Evolutionary conservation across 352 stramenopile species (phyloP).

Genomic region (Globisporangium sylvaticum): DNA sequence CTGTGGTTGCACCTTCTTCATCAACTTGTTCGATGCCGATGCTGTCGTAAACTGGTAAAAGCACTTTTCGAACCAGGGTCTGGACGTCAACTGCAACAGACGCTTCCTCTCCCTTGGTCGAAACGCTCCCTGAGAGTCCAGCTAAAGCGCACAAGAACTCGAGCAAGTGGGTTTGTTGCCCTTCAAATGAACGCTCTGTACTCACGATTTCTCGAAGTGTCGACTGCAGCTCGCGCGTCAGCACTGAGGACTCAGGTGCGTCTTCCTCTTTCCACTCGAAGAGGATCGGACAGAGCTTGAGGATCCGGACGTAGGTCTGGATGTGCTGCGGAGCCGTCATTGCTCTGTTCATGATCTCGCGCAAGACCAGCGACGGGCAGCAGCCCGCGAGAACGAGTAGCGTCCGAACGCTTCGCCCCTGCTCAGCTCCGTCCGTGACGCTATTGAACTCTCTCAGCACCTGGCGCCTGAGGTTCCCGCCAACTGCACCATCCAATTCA

Average conservation of each 20-base stretch:
- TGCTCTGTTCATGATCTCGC: slow-evolving; percentile 22
- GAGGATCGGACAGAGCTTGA: slow-evolving; percentile 29
- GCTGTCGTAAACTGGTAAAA: slow-evolving; percentile 7
- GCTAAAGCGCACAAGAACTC: slow-evolving; percentile 23
- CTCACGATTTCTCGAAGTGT: slow-evolving; percentile 20
- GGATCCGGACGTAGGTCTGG: slow-evolving; percentile 20
- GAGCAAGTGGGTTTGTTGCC: slow-evolving; percentile 23
- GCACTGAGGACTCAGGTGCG: not conserved
- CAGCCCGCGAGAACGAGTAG: slow-evolving; percentile 27
- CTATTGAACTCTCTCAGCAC: slow-evolving; percentile 30
- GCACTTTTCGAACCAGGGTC: slow-evolving; percentile 4
- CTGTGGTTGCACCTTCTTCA: not conserved
- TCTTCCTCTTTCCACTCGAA: slow-evolving; percentile 20
- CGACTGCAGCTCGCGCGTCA: slow-evolving; percentile 26
- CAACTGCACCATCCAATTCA: slow-evolving; percentile 4
- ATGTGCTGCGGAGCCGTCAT: slow-evolving; percentile 20
- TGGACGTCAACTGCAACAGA: slow-evolving; percentile 16
- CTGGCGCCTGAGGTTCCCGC: slow-evolving; percentile 17
- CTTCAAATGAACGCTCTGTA: slow-evolving; percentile 20
- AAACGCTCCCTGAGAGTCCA: not conserved
- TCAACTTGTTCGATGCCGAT: not conserved
- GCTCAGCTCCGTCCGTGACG: slow-evolving; percentile 22
- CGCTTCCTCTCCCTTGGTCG: not conserved
- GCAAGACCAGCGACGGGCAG: slow-evolving; percentile 25
- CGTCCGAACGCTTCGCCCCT: slow-evolving; percentile 12